These are phyloP conservation scores for Candida sanyaensis DNA, from an alignment of 1,139 yeast genomes.

Conservation along the genomic window DNA sequence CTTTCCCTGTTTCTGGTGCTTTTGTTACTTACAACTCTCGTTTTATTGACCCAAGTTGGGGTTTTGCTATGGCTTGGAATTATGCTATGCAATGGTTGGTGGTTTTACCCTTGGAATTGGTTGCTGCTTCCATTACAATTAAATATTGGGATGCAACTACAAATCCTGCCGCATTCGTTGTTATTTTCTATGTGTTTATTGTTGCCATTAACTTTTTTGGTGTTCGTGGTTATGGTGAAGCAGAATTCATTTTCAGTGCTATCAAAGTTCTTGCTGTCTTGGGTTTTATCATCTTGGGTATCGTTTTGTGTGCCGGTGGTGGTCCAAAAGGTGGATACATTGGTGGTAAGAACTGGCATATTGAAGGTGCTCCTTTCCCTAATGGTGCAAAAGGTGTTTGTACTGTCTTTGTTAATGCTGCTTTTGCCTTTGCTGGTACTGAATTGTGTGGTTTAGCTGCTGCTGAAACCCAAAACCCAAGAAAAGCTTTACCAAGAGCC, in stretches of 20 bases:
- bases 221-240: constrained; percentile 39
- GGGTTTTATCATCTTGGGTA: constrained; percentile 70
- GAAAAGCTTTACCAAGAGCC: constrained; percentile 44
- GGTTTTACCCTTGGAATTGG: constrained; percentile 39
- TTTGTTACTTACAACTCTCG: constrained; percentile 64
- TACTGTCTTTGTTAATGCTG: constrained; percentile 47
- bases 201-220: constrained; percentile 34
- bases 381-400: constrained; percentile 61
- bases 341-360: constrained; percentile 60
- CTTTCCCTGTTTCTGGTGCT: constrained; percentile 76
- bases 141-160: constrained; percentile 28
- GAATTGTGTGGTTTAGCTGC: constrained; percentile 50
- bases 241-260: constrained; percentile 31
- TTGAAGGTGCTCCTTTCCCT: constrained; percentile 64
- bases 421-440: constrained; percentile 50
- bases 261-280: constrained; percentile 33
- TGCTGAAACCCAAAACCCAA: constrained; percentile 43
- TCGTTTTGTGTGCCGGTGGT: constrained; percentile 70
- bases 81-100: constrained; percentile 44
- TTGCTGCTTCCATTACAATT: constrained; percentile 40
- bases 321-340: constrained; percentile 49
- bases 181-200: constrained; percentile 31
- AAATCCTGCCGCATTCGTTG: constrained; percentile 33
- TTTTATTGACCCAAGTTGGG: constrained; percentile 72
- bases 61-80: constrained; percentile 63